Evolutionary conservation across 2,329 filamentous ascomycete species (phyloP), one percentile per base, ranked within the genome.

Genomic region (Chrysoporthe deuterocubensis): DNA sequence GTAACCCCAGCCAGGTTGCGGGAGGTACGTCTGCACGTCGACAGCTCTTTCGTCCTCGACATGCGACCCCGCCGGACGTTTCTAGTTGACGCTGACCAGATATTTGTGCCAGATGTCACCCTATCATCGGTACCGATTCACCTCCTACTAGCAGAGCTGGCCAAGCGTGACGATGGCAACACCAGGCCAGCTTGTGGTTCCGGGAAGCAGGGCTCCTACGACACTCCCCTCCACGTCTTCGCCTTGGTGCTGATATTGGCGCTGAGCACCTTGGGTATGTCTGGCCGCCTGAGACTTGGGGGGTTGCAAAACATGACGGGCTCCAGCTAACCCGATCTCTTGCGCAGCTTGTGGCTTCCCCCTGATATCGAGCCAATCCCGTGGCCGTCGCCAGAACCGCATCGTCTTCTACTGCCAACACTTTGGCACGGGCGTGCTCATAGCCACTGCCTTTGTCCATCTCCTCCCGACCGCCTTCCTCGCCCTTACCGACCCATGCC

Each of bases 361-460:
- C 1, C 80, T 92, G 44, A 78, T 92, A 65, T 90, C 88, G 11
- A 85, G 86, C 64, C 85, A 87, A 71, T 81, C 85, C 48, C 85
- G 85, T 48, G 83, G 84, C 61, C 84, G 82, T 63, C 85, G 85
- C 65, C 89, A 89, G 64, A 84, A 83, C 70, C 83, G 78, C 32
- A 83, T 91, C 73, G 84, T 91, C 71, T 90, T 91, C 76, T 81
- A 89, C 71, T 89, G 88, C 73, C 88, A 91, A 71, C 91, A 93
- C 79, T 91, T 93, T 71, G 91, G 92, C 74, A 96, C 92, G 1
- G 92, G 92, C 68, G 93, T 96, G 26, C 82, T 96, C n/a, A 90
- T 96, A 70, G 92, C 93, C 13, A 96, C 92, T 1, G 92, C 92
- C 66, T 96, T 96, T 74, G 92, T 95, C 37, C 92, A 95, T 79